Evolutionary conservation across 345 rosid genomes (phyloP).

Genomic region (Sonneratia alba): DNA sequence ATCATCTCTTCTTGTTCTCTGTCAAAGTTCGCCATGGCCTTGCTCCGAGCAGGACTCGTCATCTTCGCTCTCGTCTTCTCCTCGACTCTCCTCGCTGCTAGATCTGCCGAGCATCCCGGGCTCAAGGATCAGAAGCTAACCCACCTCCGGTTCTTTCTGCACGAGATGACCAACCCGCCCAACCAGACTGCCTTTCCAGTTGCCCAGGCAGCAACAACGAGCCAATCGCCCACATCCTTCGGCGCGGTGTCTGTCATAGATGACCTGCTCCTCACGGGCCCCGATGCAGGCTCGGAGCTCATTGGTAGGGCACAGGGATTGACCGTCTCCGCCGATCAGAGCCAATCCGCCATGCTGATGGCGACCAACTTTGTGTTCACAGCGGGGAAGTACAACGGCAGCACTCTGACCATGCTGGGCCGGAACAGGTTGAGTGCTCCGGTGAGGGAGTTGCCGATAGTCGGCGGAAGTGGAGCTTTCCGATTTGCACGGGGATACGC

Average conservation of each 20-base stretch:
- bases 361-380: constrained; percentile 21
- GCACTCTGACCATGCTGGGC: constrained; percentile 21
- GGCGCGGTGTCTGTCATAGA: constrained; percentile 15
- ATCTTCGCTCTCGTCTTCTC: too few species aligned
- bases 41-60: too few species aligned
- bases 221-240: constrained; percentile 9
- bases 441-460: neutral
- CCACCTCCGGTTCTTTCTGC: neutral
- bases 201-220: neutral
- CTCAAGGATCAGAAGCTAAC: neutral
- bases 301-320: constrained; percentile 26
- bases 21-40: too few species aligned
- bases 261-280: constrained; percentile 14
- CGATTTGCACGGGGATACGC: neutral
- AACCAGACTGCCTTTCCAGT: too few species aligned
- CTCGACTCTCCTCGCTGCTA: too few species aligned
- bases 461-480: neutral
- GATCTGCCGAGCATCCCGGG: neutral
- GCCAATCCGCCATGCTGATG: constrained; percentile 11
- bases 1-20: too few species aligned
- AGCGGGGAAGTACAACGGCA: constrained; percentile 26
- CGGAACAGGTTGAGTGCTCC: constrained; percentile 6
- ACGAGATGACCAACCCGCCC: neutral
- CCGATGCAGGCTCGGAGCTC: constrained; percentile 11
- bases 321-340: constrained; percentile 7